Conservation (phyloP, 179 eudicot species). For the Carnegiea gigantea region DNA sequence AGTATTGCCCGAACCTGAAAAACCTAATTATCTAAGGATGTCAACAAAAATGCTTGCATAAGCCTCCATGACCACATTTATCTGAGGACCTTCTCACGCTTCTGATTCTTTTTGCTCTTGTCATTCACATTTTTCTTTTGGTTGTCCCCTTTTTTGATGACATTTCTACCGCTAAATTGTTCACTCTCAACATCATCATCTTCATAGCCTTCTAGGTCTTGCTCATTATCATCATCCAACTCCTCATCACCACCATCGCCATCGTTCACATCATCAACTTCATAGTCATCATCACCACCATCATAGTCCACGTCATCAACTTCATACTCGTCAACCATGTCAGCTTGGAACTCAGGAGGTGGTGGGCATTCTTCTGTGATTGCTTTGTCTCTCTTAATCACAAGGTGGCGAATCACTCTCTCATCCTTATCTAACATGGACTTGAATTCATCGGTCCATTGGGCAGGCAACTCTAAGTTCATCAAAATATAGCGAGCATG, state of each 20-base stretch:
- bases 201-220: slow-evolving; percentile 31
- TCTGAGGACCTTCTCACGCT: slow-evolving; percentile 26
- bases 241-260: slow-evolving; percentile 41
- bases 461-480: slow-evolving; percentile 80
- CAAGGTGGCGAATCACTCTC: slow-evolving; percentile 90
- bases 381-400: slow-evolving; percentile 74
- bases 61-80: slow-evolving; percentile 10
- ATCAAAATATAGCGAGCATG: slow-evolving; percentile 85
- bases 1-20: not conserved
- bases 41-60: not conserved
- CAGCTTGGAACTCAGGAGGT: slow-evolving; percentile 75
- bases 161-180: slow-evolving; percentile 21
- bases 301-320: slow-evolving; percentile 49
- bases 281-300: slow-evolving; percentile 44
- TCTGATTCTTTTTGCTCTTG: slow-evolving; percentile 16
- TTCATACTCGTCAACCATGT: slow-evolving; percentile 51
- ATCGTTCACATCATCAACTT: slow-evolving; percentile 46
- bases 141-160: slow-evolving; percentile 10
- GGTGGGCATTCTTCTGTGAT: slow-evolving; percentile 83
- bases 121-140: not conserved
- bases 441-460: slow-evolving; percentile 81
- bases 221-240: slow-evolving; percentile 35
- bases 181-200: slow-evolving; percentile 31
- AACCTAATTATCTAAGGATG: too few relatives aligned
- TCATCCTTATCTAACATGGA: slow-evolving; percentile 80